These are phyloP conservation scores for Pouteria campechiana DNA, from an alignment of 179 eudicot genomes.

Conservation along the genomic window DNA sequence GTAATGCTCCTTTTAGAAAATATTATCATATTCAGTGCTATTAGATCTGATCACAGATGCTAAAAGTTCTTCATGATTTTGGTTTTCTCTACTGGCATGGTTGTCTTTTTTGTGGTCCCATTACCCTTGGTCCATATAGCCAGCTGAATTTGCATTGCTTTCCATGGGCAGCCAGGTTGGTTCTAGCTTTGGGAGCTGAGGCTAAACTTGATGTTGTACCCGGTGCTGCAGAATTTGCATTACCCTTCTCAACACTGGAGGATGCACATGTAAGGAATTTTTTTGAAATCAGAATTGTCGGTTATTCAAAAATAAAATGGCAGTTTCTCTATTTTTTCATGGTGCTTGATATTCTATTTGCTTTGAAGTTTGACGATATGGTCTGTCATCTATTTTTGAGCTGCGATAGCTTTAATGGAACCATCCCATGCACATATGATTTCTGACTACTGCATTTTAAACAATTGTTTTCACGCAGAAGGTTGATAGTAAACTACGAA, in stretches of 20 bases:
- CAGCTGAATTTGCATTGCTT: conserved; percentile 34
- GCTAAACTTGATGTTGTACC: conserved; percentile 77
- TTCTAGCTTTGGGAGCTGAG: conserved; percentile 98
- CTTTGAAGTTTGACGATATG: too few species aligned
- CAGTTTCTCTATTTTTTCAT: too few species aligned
- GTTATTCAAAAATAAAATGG: background rate
- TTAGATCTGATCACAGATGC: too few species aligned
- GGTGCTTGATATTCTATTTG: too few species aligned
- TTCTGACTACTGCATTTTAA: background rate
- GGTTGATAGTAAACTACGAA: conserved; percentile 55
- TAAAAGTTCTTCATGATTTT: too few species aligned
- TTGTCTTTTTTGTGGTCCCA: too few species aligned
- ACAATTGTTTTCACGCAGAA: conserved; percentile 34
- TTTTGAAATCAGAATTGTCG: background rate
- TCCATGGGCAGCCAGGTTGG: conserved; percentile 99
- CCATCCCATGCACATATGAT: background rate
- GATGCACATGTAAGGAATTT: conserved; percentile 93
- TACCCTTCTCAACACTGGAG: conserved; percentile 85
- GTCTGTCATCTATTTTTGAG: too few species aligned
- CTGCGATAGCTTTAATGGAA: too few species aligned
- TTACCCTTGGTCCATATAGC: too few species aligned
- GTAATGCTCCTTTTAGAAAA: too few species aligned
- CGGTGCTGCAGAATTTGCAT: conserved; percentile 76
- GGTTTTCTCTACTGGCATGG: too few species aligned
- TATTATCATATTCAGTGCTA: too few species aligned